A percentile compares a stretch with the other conserved stretches of the same genome.
Evolutionary conservation across 2,329 filamentous ascomycete genomes (phyloP).

Genomic region (Stagonosporopsis cucurbitacearum): DNA sequence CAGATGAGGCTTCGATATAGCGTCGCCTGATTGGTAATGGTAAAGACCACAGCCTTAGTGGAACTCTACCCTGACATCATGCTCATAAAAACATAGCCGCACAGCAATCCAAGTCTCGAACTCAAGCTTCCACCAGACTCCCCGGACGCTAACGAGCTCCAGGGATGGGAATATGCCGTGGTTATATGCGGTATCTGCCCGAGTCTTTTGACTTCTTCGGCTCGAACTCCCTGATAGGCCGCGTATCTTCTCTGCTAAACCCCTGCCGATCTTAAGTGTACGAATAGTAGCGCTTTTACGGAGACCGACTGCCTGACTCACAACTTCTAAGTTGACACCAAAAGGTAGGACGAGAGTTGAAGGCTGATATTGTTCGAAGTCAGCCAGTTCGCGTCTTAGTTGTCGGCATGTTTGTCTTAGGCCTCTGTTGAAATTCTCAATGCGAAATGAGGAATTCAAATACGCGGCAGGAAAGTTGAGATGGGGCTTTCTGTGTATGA

Average conservation of each 20-base stretch:
- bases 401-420: not conserved
- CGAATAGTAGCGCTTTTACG: not conserved
- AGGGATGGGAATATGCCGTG: not conserved
- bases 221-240: not conserved
- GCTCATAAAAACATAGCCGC: too few relatives aligned
- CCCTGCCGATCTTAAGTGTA: not conserved
- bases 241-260: not conserved
- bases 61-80: too few relatives aligned
- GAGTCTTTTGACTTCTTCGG: not conserved
- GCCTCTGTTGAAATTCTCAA: not conserved
- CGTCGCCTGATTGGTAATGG: too few relatives aligned
- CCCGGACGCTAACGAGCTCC: not conserved
- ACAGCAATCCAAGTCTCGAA: too few relatives aligned
- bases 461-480: not conserved
- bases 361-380: not conserved
- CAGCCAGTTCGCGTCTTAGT: not conserved
- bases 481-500: not conserved
- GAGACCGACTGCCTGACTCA: not conserved
- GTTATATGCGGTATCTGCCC: not conserved
- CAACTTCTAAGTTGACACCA: not conserved
- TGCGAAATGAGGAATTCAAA: not conserved
- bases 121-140: not conserved
- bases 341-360: not conserved
- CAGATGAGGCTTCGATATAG: too few relatives aligned
- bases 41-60: too few relatives aligned